Base-by-base conservation (phyloP, 192 early-diverging fungal species). In the Backusella sp. region DNA sequence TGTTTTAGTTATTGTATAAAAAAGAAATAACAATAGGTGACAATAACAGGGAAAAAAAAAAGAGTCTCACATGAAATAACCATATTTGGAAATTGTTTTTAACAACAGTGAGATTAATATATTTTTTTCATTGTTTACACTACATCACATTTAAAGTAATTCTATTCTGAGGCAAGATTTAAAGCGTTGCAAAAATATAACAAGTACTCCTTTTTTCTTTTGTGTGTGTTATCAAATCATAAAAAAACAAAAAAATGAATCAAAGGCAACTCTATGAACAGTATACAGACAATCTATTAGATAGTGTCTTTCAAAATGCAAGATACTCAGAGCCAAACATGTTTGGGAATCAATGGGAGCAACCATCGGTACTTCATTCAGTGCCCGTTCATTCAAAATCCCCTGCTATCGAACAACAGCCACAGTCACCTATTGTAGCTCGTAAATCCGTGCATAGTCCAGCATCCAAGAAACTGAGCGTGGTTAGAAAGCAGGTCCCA, bases 131-230 rank as follows among this genome's bases (percentile, higher is more conserved):
- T 62, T 62, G 56, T 62, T 62, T 62, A 62, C 56, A 62, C 56
- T 62, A 62, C 23, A 62, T 62, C 56, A 62, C 56, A 62, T 28
- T 62, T 62, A 62, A 62, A 62, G 56, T 62, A 62, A 62, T 62
- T 62, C 1, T n/a, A 49, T n/a, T 62, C 26, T 4, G 28, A 62
- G 4, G 12, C 12, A 28, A 62, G 8, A 62, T 12, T 23, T 28
- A 62, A 23, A 62, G 23, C 9, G 11, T 11, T 28, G 4, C 26
- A 62, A 62, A 53, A n/a, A 53, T 53, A 53, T 17, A 53, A 62
- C 1, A 62, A 62, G 21, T 26, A 56, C 21, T 11, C 21, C 53
- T 28, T 28, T 62, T 26, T 62, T 8, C 26, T 62, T 62, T 26
- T 28, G 26, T 59, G 21, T 59, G 21, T 59, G 7, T 59, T 59